A percentile compares a stretch with the other conserved stretches of the same genome.
Evolutionary conservation across 129 eudicot genomes (phyloP).

Genomic region (Flaveria sonorensis): DNA sequence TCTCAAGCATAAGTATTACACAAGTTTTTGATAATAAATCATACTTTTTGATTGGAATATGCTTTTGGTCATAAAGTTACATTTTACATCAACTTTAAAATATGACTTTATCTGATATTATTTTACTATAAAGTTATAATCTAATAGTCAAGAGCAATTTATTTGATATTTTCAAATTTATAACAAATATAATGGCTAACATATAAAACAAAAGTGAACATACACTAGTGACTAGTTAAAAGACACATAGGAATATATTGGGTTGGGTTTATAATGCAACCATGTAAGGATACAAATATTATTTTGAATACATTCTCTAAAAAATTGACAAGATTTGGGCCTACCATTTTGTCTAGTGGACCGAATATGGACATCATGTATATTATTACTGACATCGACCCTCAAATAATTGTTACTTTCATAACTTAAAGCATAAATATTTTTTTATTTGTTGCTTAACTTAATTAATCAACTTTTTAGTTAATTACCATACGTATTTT

Average conservation of each 20-base stretch:
- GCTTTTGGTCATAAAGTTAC: constrained; percentile 23
- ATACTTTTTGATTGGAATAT: constrained; percentile 19
- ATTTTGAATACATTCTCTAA: constrained; percentile 16
- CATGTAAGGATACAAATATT: constrained; percentile 13
- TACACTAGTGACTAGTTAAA: neutral
- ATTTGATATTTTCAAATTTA: neutral
- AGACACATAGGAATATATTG: too few species aligned
- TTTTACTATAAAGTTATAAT: neutral
- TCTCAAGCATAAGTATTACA: constrained; percentile 17
- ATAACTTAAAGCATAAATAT: neutral
- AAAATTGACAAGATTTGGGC: constrained; percentile 35
- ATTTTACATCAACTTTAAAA: constrained; percentile 3
- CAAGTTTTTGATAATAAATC: constrained; percentile 34
- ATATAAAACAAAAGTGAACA: neutral
- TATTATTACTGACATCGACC: constrained; percentile 13
- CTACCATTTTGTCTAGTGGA: constrained; percentile 35
- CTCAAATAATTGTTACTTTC: constrained; percentile 6
- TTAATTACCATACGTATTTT: neutral
- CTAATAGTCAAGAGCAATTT: neutral
- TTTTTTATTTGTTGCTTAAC: neutral
- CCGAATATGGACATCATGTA: constrained; percentile 25
- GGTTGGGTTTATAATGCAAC: neutral
- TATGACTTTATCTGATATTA: neutral
- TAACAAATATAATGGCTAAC: neutral
- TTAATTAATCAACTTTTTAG: neutral